A percentile compares a stretch with the other conserved stretches of the same genome.
Evolutionary conservation across 208 protist species (phyloP).

Genomic region (Leishmania guyanensis): DNA sequence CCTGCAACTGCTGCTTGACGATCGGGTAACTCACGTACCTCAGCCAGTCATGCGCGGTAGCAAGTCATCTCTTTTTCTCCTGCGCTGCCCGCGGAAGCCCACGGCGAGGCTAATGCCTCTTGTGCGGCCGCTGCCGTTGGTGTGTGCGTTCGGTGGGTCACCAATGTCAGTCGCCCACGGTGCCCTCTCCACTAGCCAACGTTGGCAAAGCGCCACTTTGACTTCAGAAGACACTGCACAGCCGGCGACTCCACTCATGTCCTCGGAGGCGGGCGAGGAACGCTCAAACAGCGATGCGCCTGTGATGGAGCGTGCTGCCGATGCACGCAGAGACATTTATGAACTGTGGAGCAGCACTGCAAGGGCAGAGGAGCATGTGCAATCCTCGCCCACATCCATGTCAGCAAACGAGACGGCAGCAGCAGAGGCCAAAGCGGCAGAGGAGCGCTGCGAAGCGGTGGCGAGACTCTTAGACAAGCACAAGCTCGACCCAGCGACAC

Average conservation of each 20-base stretch:
- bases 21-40: background rate
- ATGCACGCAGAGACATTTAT: conserved; percentile 73
- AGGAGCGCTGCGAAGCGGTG: conserved; percentile 33
- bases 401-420: conserved; percentile 7
- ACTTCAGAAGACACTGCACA: conserved; percentile 6
- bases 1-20: background rate
- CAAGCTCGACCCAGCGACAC: conserved; percentile 50
- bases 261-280: background rate
- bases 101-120: background rate
- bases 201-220: conserved; percentile 6
- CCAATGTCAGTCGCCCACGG: background rate
- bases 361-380: conserved; percentile 17
- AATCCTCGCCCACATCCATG: conserved; percentile 2
- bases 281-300: background rate
- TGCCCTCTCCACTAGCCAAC: conserved; percentile 4
- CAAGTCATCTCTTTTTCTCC: conserved; percentile 8
- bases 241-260: background rate
- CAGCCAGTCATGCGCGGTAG: conserved; percentile 10
- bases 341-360: conserved; percentile 54
- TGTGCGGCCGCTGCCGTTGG: background rate
- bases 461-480: conserved; percentile 53
- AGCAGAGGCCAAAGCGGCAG: conserved; percentile 24
- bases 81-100: conserved; percentile 10
- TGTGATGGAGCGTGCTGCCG: conserved; percentile 74
- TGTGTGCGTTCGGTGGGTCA: background rate